Percentiles rank a stretch among this genome's conserved stretches.
Evolutionary conservation across 768 basidiomycete species (phyloP).

Genomic region (Hortiboletus flavorubellus): DNA sequence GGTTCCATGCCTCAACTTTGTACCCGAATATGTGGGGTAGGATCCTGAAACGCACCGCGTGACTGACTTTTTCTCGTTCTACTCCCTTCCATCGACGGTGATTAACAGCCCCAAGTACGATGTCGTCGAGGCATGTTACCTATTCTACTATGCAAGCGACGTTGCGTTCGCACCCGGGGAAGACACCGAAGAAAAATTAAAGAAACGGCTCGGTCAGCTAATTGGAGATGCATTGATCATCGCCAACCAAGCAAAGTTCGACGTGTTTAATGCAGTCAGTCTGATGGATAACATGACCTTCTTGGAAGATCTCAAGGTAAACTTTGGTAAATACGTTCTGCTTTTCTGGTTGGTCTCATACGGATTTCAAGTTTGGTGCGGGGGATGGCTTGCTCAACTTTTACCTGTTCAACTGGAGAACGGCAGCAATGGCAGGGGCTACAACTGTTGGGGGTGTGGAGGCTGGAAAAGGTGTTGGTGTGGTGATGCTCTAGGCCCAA

Average conservation of each 20-base stretch:
- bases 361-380: slow-evolving; percentile 67
- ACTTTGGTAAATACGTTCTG: slow-evolving; percentile 11
- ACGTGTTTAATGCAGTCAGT: slow-evolving; percentile 94
- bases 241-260: slow-evolving; percentile 83
- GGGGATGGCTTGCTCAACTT: slow-evolving; percentile 92
- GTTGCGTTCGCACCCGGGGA: slow-evolving; percentile 59
- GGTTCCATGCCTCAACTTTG: neutral
- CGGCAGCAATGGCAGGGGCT: slow-evolving; percentile 72
- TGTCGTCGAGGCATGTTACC: slow-evolving; percentile 86
- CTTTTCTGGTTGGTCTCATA: slow-evolving; percentile 2
- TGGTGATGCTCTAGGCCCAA: slow-evolving; percentile 80
- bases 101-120: slow-evolving; percentile 72
- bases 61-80: slow-evolving; percentile 97
- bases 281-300: slow-evolving; percentile 91
- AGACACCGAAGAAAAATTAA: slow-evolving; percentile 61
- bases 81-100: slow-evolving; percentile 91
- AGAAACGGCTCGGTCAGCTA: slow-evolving; percentile 65
- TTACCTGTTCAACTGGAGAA: slow-evolving; percentile 95
- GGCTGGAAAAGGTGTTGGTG: slow-evolving; percentile 81
- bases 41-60: slow-evolving; percentile 77
- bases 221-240: slow-evolving; percentile 78
- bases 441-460: slow-evolving; percentile 43
- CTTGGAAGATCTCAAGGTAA: slow-evolving; percentile 78
- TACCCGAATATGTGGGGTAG: slow-evolving; percentile 37
- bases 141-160: slow-evolving; percentile 93